phyloP scores from a whole-genome alignment of 352 stramenopile species.

The Pythium guiyangense region DNA sequence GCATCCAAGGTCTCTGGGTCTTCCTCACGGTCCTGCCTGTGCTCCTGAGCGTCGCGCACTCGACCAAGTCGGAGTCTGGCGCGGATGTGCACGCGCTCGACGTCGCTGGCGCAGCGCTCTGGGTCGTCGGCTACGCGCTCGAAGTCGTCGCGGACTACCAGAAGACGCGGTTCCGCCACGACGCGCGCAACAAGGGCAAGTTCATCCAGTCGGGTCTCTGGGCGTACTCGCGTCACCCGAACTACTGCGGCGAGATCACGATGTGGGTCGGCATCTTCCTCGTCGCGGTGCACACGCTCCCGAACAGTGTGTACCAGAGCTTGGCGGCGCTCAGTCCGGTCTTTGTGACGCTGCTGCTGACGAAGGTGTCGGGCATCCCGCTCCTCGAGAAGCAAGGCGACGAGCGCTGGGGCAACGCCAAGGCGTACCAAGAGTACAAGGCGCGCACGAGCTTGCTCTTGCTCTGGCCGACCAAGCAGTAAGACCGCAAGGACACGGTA shows the following conservation, averaged over 20 bases:
- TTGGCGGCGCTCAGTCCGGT: slow-evolving; percentile 49
- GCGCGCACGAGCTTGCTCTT: slow-evolving; percentile 59
- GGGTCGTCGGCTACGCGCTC: slow-evolving; percentile 40
- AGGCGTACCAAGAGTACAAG: slow-evolving; percentile 82
- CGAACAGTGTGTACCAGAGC: slow-evolving; percentile 21
- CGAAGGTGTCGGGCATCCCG: slow-evolving; percentile 68
- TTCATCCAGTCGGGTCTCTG: slow-evolving; percentile 78
- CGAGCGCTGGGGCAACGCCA: slow-evolving; percentile 56
- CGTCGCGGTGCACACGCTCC: slow-evolving; percentile 40
- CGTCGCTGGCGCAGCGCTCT: slow-evolving; percentile 34
- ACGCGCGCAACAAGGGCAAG: slow-evolving; percentile 45
- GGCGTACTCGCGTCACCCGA: slow-evolving; percentile 89
- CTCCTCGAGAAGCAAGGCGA: slow-evolving; percentile 71
- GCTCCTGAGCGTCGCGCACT: slow-evolving; percentile 44
- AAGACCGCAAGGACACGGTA: not conserved
- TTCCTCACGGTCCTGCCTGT: slow-evolving; percentile 71
- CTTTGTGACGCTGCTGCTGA: slow-evolving; percentile 73
- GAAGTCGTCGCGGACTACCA: slow-evolving; percentile 56
- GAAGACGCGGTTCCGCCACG: slow-evolving; percentile 47
- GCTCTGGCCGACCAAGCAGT: slow-evolving; percentile 15
- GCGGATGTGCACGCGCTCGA: slow-evolving; percentile 29
- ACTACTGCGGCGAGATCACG: slow-evolving; percentile 91
- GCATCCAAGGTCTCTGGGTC: slow-evolving; percentile 79
- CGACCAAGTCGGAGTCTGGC: slow-evolving; percentile 11
- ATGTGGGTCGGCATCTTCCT: slow-evolving; percentile 82